phyloP scores from a whole-genome alignment of 129 eudicot genomes.

The Mikania micrantha region DNA sequence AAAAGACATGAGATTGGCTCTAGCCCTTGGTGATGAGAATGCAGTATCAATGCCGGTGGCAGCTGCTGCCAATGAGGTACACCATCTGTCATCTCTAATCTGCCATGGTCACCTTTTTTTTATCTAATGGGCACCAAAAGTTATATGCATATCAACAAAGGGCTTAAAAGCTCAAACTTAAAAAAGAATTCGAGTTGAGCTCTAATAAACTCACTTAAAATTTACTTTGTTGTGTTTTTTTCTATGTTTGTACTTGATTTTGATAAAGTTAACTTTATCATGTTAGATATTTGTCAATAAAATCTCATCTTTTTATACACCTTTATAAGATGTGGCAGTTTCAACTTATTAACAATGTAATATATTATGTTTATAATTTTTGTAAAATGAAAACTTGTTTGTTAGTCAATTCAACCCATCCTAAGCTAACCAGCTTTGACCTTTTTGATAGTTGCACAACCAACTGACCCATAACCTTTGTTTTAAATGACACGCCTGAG shows the following conservation, averaged over 20 bases:
- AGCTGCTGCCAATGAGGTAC: conserved; percentile 97
- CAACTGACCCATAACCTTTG: no score
- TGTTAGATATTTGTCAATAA: no score
- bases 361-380: no score
- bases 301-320: no score
- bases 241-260: no score
- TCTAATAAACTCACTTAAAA: no score
- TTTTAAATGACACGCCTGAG: no score
- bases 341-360: no score
- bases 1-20: conserved; percentile 97
- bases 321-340: no score
- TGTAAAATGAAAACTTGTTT: background rate
- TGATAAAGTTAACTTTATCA: no score
- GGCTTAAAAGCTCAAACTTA: background rate
- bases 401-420: background rate
- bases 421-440: background rate
- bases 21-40: conserved; percentile 90
- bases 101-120: background rate
- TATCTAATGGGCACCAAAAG: background rate
- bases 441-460: background rate
- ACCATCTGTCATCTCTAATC: background rate
- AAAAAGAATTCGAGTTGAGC: background rate
- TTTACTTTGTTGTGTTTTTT: background rate
- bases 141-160: background rate
- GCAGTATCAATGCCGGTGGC: conserved; percentile 93